Evolutionary conservation across 2,329 filamentous ascomycete genomes (phyloP).

Genomic region (Emmonsiellopsis sp.): DNA sequence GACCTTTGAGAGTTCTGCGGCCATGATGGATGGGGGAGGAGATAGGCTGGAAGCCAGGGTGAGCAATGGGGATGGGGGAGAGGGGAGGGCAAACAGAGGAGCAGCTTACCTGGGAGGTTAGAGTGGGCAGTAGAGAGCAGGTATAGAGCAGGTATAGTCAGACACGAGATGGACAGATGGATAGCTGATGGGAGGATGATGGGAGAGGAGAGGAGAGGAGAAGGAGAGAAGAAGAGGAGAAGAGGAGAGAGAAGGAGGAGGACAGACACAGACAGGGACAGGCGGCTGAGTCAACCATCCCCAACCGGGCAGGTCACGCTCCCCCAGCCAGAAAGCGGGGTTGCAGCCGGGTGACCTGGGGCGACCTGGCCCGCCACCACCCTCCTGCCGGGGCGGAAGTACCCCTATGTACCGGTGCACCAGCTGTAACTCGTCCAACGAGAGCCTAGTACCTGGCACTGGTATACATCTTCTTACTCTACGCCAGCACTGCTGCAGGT

Average conservation of each 20-base stretch:
- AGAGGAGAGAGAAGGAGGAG: slow-evolving; percentile 2
- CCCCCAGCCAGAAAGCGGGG: slow-evolving; percentile 7
- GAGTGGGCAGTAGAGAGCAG: slow-evolving; percentile 1
- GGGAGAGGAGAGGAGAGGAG: slow-evolving; percentile 2
- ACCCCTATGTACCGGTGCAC: neutral
- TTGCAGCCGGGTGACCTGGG: slow-evolving; percentile 5
- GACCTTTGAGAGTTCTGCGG: slow-evolving; percentile 68
- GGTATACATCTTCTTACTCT: too few species aligned
- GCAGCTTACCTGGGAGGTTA: neutral
- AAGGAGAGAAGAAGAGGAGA: slow-evolving; percentile 8
- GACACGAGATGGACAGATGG: neutral
- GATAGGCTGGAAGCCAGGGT: neutral
- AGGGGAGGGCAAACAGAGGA: neutral
- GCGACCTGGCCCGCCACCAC: slow-evolving; percentile 3
- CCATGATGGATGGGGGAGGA: slow-evolving; percentile 35
- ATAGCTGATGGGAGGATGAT: slow-evolving; percentile 3
- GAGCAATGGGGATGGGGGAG: neutral
- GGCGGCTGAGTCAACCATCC: neutral
- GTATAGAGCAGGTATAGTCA: neutral
- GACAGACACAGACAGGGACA: slow-evolving; percentile 7
- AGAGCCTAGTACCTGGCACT: too few species aligned
- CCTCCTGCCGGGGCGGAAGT: slow-evolving; percentile 2
- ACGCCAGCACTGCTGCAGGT: too few species aligned
- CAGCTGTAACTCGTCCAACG: too few species aligned
- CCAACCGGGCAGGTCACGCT: neutral